A percentile compares a stretch with the other conserved stretches of the same genome.
These are phyloP conservation scores for Epichloe bromicola DNA, from an alignment of 2,329 filamentous ascomycete species.

Conservation along the genomic window DNA sequence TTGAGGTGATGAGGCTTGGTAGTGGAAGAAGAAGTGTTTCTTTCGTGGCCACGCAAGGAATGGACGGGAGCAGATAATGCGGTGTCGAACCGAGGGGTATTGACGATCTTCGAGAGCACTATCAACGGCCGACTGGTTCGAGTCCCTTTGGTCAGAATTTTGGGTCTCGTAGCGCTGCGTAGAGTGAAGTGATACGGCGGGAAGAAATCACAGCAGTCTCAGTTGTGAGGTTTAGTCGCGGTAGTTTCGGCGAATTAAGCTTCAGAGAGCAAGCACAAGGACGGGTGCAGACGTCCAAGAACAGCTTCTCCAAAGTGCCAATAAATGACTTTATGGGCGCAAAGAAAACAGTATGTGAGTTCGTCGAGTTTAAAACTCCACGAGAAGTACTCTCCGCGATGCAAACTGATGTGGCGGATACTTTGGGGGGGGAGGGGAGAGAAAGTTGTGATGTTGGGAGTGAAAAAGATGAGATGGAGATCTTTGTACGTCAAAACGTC, in stretches of 20 bases:
- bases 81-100: neutral
- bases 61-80: neutral
- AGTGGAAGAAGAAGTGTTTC: neutral
- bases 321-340: conserved; percentile 1
- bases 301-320: conserved; percentile 15
- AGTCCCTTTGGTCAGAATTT: neutral
- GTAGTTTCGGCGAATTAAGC: conserved; percentile 1
- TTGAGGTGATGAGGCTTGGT: neutral
- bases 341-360: neutral
- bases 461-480: conserved; percentile 8
- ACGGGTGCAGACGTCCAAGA: conserved; percentile 29
- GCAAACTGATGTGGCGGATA: conserved; percentile 3
- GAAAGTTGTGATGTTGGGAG: conserved; percentile 14
- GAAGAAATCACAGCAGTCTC: neutral
- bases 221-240: conserved; percentile 3
- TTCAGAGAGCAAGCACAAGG: conserved; percentile 16
- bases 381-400: neutral
- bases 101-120: neutral
- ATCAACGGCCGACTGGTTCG: neutral
- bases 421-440: conserved; percentile 4
- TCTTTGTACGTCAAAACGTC: conserved; percentile 21
- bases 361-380: neutral
- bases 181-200: too few species aligned
- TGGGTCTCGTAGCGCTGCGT: neutral
- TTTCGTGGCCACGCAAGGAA: neutral